Conservation (phyloP, 208 protist species). For the Leishmania martiniquensis region DNA sequence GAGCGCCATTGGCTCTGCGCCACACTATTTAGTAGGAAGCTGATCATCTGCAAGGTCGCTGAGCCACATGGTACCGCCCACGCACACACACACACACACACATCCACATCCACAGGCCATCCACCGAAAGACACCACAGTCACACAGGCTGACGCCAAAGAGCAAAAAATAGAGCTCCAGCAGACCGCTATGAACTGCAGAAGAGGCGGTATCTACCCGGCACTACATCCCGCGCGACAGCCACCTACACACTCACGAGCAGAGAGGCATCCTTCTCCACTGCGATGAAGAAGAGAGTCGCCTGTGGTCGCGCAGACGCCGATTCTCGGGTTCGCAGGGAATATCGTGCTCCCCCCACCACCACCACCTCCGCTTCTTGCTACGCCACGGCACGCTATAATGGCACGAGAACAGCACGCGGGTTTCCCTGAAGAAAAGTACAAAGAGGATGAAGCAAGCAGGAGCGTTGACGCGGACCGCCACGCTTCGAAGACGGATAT, state of each 20-base stretch:
- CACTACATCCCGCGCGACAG: not conserved
- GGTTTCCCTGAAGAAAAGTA: not conserved
- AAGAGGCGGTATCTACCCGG: not conserved
- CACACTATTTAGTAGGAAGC: not conserved
- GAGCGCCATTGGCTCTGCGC: too few species aligned
- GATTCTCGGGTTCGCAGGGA: not conserved
- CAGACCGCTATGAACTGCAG: not conserved
- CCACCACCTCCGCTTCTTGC: not conserved
- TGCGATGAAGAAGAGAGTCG: not conserved
- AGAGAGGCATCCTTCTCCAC: not conserved
- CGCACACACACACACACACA: not conserved
- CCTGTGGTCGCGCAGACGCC: not conserved
- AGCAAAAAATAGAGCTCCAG: not conserved
- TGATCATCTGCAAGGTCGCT: not conserved
- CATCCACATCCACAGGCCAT: too few species aligned
- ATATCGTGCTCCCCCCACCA: too few species aligned
- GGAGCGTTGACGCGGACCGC: not conserved
- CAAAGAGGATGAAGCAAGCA: not conserved
- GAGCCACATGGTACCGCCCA: conserved; percentile 5
- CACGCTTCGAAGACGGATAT: not conserved
- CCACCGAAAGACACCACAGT: not conserved
- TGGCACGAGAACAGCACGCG: not conserved
- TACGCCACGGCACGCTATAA: not conserved
- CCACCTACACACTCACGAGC: not conserved
- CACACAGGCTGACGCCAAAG: not conserved